Evolutionary conservation across 495 filamentous ascomycete species (phyloP), one percentile per base, ranked within the genome.

Genomic region (Penicillium coffeae): DNA sequence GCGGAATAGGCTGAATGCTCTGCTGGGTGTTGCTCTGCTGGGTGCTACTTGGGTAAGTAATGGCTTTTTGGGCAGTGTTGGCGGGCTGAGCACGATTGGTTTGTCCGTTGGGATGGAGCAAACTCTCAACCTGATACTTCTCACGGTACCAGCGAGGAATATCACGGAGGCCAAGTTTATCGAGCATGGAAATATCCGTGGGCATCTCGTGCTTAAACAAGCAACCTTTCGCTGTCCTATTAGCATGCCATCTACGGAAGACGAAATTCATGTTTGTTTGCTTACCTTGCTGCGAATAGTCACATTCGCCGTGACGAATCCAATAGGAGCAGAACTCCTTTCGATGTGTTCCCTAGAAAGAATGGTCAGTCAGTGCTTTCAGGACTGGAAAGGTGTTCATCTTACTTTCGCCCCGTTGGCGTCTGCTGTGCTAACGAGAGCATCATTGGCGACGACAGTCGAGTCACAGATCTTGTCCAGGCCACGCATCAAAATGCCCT

Each of bases 171-270:
- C 90, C 90, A 9, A 92, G 73, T 25, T 68, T 64, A 34, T 76
- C 67, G 51, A 91, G 75, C 40, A 78, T 84, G 0, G 63, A 68
- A 25, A 53, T 56, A 35, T 86, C 82, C 18, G 67, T 64, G 1
- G 90, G 90, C 82, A 95, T 92, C 58, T 91, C 85, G 59, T 96
- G 90, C 66, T 86, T 87, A 71, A 81, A 96, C 54, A 84, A 75
- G 66, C 90, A 95, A 2, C 90, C 72, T 75, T 33, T 5, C 41
- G 9, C 7, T 16, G 6, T n/a, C 20, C 18, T 15, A 44, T 59
- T 47, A 60, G 48, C 47, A 36, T 12, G 8, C 27, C 4, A 3
- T n/a, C 12, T 2, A 16, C 14, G 14, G 16, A 25, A 30, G 20
- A 5, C 18, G 2, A 42, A 20, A 21, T 4, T 5, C 7, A 36